These are phyloP conservation scores for maize (Zea mays) DNA, from an alignment of 176 grass and related monocot genomes.

Conservation along the genomic window Zm-B73-REFERENCE-NAM-5.0 NC_050104.1:154453001-154453500, in stretches of 20 bases:
- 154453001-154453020: constrained; percentile 88
- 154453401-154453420: constrained; percentile 85
- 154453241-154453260: background rate
- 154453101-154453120: constrained; percentile 83
- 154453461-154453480: background rate
- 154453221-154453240: background rate
- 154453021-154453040: constrained; percentile 83
- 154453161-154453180: background rate
- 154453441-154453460: constrained; percentile 57
- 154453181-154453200: background rate
- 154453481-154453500: background rate
- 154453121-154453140: constrained; percentile 96
- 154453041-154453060: constrained; percentile 88
- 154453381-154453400: constrained; percentile 89
- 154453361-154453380: constrained; percentile 90
- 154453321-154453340: constrained; percentile 95
- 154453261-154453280: constrained; percentile 90
- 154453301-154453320: constrained; percentile 81
- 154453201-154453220: background rate
- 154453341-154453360: constrained; percentile 73
- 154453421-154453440: constrained; percentile 79
- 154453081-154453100: constrained; percentile 84
- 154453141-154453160: constrained; percentile 29
- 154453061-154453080: constrained; percentile 90
- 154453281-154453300: constrained; percentile 92